phyloP scores from a whole-genome alignment of 78 protist genomes.

The Emiliania huxleyi region DNA sequence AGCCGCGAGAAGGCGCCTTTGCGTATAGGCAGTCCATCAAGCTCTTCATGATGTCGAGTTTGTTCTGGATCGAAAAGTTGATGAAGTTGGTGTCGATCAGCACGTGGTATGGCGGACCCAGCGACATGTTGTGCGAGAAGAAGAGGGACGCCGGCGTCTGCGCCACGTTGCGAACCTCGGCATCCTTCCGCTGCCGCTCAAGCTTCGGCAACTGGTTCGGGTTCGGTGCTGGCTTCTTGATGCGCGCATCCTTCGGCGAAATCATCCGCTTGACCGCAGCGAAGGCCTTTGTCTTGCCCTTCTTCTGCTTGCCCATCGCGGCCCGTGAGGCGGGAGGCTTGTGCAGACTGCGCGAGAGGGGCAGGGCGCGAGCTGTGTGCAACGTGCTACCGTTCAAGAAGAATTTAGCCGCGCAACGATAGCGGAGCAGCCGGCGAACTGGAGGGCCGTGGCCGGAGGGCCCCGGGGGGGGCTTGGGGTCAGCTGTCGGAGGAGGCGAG shows the following conservation, averaged over 20 bases:
- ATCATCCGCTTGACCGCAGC: conserved; percentile 64
- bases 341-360: too few relatives aligned
- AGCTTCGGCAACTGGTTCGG: background rate
- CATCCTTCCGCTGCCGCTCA: background rate
- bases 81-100: conserved; percentile 98
- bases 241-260: conserved; percentile 51
- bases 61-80: conserved; percentile 90
- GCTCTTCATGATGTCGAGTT: conserved; percentile 87
- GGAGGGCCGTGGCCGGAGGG: too few relatives aligned
- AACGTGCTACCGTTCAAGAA: too few relatives aligned
- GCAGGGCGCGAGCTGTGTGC: too few relatives aligned
- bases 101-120: conserved; percentile 98
- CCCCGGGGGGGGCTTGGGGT: too few relatives aligned
- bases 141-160: conserved; percentile 63
- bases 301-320: conserved; percentile 46
- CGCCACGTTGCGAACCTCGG: background rate
- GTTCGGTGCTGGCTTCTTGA: background rate
- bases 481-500: too few relatives aligned
- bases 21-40: conserved; percentile 96
- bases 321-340: too few relatives aligned
- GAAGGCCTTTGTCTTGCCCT: conserved; percentile 33
- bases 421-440: too few relatives aligned
- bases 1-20: too few relatives aligned
- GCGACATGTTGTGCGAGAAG: conserved; percentile 85
- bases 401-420: too few relatives aligned